Percentiles rank a stretch among this genome's conserved stretches.
These are phyloP conservation scores for Heterococcus sp. DNA, from an alignment of 108 stramenopile species.

Conservation along the genomic window DNA sequence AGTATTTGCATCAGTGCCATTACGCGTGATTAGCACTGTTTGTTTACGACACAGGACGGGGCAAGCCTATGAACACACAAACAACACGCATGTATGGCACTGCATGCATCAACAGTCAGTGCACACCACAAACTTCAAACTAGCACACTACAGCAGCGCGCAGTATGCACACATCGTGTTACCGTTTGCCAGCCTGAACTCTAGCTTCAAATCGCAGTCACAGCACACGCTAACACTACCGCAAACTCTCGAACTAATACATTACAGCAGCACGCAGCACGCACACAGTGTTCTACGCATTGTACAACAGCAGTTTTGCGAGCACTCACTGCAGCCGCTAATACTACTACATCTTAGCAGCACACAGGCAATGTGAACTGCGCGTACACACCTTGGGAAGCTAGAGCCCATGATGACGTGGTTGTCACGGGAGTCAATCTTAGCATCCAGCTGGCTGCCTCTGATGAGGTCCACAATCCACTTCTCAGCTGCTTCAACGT, in stretches of 20 bases:
- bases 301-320: background rate
- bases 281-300: background rate
- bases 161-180: too few species aligned
- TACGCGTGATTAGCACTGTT: too few species aligned
- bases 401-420: slow-evolving; percentile 90
- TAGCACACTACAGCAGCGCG: background rate
- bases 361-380: background rate
- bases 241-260: background rate
- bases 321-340: background rate
- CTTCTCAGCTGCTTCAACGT: slow-evolving; percentile 84
- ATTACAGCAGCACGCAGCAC: background rate
- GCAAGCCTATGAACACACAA: too few species aligned
- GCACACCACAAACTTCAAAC: background rate
- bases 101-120: too few species aligned
- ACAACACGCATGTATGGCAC: too few species aligned
- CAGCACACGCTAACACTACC: background rate
- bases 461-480: slow-evolving; percentile 98
- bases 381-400: slow-evolving; percentile 62
- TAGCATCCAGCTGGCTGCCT: slow-evolving; percentile 86
- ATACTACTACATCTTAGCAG: background rate
- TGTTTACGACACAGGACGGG: too few species aligned
- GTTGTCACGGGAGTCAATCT: slow-evolving; percentile 85
- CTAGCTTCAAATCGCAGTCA: too few species aligned
- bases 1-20: too few species aligned
- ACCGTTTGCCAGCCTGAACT: background rate